phyloP scores from a whole-genome alignment of 345 rosid genomes.

The Populus alba region DNA sequence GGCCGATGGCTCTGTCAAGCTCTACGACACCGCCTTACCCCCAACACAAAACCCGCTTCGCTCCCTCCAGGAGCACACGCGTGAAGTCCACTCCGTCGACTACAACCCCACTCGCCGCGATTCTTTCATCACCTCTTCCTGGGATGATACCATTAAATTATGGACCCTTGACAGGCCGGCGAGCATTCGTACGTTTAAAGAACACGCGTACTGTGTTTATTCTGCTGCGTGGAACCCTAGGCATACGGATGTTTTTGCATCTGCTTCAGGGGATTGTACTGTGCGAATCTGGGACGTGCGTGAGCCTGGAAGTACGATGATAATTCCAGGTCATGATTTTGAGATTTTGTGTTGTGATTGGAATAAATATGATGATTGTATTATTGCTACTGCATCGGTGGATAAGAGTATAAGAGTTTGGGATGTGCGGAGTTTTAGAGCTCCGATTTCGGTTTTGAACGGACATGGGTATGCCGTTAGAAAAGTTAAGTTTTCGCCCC shows the following conservation, averaged over 20 bases:
- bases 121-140: slow-evolving; percentile 77
- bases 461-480: slow-evolving; percentile 87
- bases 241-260: slow-evolving; percentile 87
- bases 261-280: slow-evolving; percentile 88
- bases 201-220: slow-evolving; percentile 87
- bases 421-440: slow-evolving; percentile 78
- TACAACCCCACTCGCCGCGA: slow-evolving; percentile 93
- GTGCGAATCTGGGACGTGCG: slow-evolving; percentile 84
- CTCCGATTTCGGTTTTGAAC: slow-evolving; percentile 63
- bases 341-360: slow-evolving; percentile 83
- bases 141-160: slow-evolving; percentile 90
- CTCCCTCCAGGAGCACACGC: slow-evolving; percentile 83
- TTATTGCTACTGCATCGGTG: slow-evolving; percentile 71
- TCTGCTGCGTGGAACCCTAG: slow-evolving; percentile 82
- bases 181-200: slow-evolving; percentile 79
- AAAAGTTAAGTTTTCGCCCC: slow-evolving; percentile 87
- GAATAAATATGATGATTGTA: slow-evolving; percentile 91
- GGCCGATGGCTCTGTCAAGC: slow-evolving; percentile 85
- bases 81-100: slow-evolving; percentile 81
- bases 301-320: slow-evolving; percentile 88
- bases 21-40: slow-evolving; percentile 74
- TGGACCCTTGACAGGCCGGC: slow-evolving; percentile 90
- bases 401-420: slow-evolving; percentile 76
- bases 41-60: slow-evolving; percentile 71
- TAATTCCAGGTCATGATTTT: slow-evolving; percentile 79